phyloP scores from a whole-genome alignment of 208 protist genomes.

The Crithidia sp. region DNA sequence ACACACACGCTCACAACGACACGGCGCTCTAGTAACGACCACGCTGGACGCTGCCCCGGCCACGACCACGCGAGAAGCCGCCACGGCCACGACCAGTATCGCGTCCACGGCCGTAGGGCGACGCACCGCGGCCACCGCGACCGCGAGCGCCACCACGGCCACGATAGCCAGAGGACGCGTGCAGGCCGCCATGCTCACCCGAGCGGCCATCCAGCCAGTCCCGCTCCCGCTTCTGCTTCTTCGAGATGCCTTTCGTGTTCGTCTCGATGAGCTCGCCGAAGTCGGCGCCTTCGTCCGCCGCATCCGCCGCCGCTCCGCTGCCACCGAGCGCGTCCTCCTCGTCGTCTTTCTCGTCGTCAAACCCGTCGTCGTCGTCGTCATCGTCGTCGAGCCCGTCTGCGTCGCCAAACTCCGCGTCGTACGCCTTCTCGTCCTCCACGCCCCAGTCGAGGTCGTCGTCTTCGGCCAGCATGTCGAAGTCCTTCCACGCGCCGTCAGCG shows the following conservation, averaged over 20 bases:
- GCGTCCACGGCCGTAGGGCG: slow-evolving; percentile 33
- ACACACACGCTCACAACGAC: too few relatives aligned
- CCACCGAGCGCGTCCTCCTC: slow-evolving; percentile 55
- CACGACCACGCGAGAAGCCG: slow-evolving; percentile 18
- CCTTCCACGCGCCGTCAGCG: slow-evolving; percentile 13
- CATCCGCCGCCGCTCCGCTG: slow-evolving; percentile 14
- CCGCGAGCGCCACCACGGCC: slow-evolving; percentile 10
- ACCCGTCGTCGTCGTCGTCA: slow-evolving; percentile 26
- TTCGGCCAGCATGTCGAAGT: slow-evolving; percentile 53
- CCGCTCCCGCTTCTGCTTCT: slow-evolving; percentile 77
- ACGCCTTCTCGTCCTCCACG: slow-evolving; percentile 64
- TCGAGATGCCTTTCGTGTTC: slow-evolving; percentile 57
- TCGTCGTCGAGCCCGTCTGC: slow-evolving; percentile 27
- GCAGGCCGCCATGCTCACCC: background rate
- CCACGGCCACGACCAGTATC: slow-evolving; percentile 18
- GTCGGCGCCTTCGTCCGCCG: slow-evolving; percentile 76
- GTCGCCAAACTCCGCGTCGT: slow-evolving; percentile 48
- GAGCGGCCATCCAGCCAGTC: slow-evolving; percentile 72
- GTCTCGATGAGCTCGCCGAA: slow-evolving; percentile 82
- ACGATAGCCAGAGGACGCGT: slow-evolving; percentile 18
- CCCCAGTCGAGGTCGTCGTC: slow-evolving; percentile 78
- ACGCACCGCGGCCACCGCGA: slow-evolving; percentile 17
- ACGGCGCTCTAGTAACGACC: slow-evolving; percentile 30
- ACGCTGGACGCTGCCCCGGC: slow-evolving; percentile 20
- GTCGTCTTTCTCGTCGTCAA: slow-evolving; percentile 33